A percentile compares a stretch with the other conserved stretches of the same genome.
These are phyloP conservation scores for Fusarium marasasianum DNA, from an alignment of 2,329 filamentous ascomycete genomes.

Conservation along the genomic window DNA sequence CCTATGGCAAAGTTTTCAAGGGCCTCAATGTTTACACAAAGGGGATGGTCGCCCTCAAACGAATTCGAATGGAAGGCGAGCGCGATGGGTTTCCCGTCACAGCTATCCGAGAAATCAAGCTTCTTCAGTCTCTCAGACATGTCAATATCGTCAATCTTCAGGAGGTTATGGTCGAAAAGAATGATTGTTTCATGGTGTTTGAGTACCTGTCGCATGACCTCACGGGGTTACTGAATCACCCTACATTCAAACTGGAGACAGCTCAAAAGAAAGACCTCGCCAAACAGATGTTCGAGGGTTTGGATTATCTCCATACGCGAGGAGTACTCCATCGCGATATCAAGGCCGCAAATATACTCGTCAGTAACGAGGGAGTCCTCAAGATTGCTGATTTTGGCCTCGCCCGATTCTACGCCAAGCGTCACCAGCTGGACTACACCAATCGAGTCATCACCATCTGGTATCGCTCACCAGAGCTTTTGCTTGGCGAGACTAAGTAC, in stretches of 20 bases:
- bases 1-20: conserved; percentile 96
- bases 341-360: conserved; percentile 96
- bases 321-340: conserved; percentile 98
- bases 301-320: conserved; percentile 91
- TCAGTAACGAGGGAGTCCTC: conserved; percentile 86
- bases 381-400: conserved; percentile 97
- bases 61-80: conserved; percentile 93
- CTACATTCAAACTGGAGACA: conserved; percentile 83
- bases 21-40: conserved; percentile 93
- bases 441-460: conserved; percentile 99
- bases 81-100: conserved; percentile 91
- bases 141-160: conserved; percentile 83
- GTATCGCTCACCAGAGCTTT: conserved; percentile 81
- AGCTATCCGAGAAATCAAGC: conserved; percentile 88
- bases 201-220: conserved; percentile 97
- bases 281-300: conserved; percentile 89
- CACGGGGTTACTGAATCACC: conserved; percentile 94
- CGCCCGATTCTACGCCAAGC: conserved; percentile 95
- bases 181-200: conserved; percentile 99
- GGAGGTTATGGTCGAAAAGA: conserved; percentile 98
- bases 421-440: conserved; percentile 91
- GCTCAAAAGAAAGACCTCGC: conserved; percentile 94
- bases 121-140: conserved; percentile 87
- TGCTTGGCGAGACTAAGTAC: conserved; percentile 90
- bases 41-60: conserved; percentile 84